A percentile compares a stretch with the other conserved stretches of the same genome.
Evolutionary conservation across 139 green algal genomes (phyloP).

Genomic region (Tetraselmis striata): DNA sequence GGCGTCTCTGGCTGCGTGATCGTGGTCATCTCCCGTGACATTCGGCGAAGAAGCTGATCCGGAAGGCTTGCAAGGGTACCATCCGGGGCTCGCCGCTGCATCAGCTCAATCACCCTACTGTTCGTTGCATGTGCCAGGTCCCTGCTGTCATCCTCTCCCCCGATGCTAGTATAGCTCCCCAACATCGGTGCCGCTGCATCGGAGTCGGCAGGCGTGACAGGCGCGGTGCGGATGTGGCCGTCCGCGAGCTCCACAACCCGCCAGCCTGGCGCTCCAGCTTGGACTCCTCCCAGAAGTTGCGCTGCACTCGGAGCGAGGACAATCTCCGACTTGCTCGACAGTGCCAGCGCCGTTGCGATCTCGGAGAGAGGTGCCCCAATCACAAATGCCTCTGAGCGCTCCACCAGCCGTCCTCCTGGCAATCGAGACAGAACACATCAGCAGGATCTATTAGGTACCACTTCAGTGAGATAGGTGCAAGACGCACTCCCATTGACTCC

Average conservation of each 20-base stretch:
- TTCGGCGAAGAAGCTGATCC: too few species aligned
- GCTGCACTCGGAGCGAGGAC: neutral
- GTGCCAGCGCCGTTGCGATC: neutral
- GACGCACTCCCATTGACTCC: neutral
- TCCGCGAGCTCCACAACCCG: neutral
- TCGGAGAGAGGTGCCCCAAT: neutral
- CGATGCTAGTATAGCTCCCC: neutral
- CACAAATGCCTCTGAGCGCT: neutral
- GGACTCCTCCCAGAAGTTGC: neutral
- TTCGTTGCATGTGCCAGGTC: neutral
- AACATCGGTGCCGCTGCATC: neutral
- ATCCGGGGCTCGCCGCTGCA: too few species aligned
- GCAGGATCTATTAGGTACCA: neutral
- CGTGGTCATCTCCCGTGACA: neutral
- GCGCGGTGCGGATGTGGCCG: neutral
- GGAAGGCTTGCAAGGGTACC: too few species aligned
- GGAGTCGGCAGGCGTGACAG: neutral
- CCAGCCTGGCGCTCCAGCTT: neutral
- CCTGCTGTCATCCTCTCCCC: neutral
- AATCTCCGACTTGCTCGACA: neutral
- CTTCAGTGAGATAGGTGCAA: neutral
- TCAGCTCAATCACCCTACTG: neutral
- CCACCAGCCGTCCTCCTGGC: neutral
- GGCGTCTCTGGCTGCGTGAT: neutral
- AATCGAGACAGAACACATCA: neutral